Percentiles rank a stretch among this genome's conserved stretches.
These are phyloP conservation scores for Sedum album DNA, from an alignment of 164 flowering plant genomes.

Conservation along the genomic window DNA sequence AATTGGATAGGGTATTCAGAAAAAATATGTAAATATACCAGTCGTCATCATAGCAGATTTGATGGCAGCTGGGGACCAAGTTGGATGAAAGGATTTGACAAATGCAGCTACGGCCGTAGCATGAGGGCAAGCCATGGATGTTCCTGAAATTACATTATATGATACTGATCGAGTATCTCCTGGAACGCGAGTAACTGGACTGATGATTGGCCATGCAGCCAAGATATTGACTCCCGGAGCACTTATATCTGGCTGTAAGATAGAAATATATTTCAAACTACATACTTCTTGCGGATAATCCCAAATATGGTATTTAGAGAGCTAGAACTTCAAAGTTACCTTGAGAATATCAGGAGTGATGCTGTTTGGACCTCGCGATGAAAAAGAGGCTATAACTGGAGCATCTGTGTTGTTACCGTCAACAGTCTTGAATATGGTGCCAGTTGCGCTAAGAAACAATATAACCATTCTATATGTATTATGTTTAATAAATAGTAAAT, in stretches of 20 bases:
- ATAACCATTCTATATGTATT: too few relatives aligned
- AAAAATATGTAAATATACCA: constrained; percentile 22
- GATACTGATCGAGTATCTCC: constrained; percentile 27
- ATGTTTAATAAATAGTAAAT: background rate
- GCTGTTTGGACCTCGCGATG: constrained; percentile 47
- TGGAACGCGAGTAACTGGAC: constrained; percentile 6
- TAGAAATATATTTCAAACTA: background rate
- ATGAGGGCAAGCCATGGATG: constrained; percentile 54
- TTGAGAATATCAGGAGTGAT: constrained; percentile 29
- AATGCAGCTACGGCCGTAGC: constrained; percentile 41
- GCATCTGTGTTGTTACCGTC: constrained; percentile 19
- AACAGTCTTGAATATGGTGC: constrained; percentile 23
- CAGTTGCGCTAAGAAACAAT: constrained; percentile 23
- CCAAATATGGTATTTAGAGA: too few relatives aligned
- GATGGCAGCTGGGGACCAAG: constrained; percentile 46
- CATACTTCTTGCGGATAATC: too few relatives aligned
- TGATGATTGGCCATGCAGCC: constrained; percentile 40
- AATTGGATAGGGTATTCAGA: too few relatives aligned
- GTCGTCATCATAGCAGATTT: constrained; percentile 50
- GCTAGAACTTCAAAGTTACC: constrained; percentile 12
- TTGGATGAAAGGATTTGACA: constrained; percentile 36
- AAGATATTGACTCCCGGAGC: constrained; percentile 60
- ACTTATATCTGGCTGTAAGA: constrained; percentile 48
- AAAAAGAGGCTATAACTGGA: constrained; percentile 35
- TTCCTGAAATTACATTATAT: constrained; percentile 33